Base-by-base conservation (phyloP, 2,329 filamentous ascomycete species). In the Alternaria sp. region DNA sequence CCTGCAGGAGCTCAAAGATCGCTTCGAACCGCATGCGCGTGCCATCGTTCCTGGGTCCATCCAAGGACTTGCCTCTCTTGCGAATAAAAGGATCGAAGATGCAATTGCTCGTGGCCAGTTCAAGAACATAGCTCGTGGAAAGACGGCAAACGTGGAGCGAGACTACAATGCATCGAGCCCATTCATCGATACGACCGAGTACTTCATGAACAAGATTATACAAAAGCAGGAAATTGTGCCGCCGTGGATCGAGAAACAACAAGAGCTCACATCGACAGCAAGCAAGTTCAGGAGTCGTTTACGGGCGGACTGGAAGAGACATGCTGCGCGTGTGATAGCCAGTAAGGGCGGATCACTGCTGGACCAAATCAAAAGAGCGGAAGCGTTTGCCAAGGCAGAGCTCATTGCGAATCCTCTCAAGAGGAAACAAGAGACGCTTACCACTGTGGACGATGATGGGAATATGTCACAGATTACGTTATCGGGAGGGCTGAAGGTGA, bases 221-320 rank as follows among this genome's bases (percentile, higher is more conserved):
- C 92, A 97, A 80, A 90, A 91, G 59, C 95, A 99, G 78, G 94
- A 97, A 20, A 92, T 98, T 61, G 92, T 96, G 0, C 95, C 95
- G 1, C 94, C 94, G 0, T 99, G 95, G 95, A 98, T 99, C 61
- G 95, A 99, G 79, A 98, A 97, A 80, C 95, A 99, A 77, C 94
- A 98, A 75, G 93, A 97, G 71, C 82, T 98, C 6, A 85, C 88
- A 11, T 88, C 87, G 61, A 86, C 91, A 0, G 86, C 89, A 1
- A 85, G 83, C 12, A 83, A 84, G 1, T 97, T 99, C 74, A 86
- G 95, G 2, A 80, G 83, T 3, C 83, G 92, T n/a, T 74, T 98
- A 62, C 84, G 94, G 36, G 87, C 85, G 41, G 93, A 96, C 69
- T 98, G 94, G 94, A 89, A 87, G 74, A 85, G 93, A 36, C 92